These are phyloP conservation scores for Ceratobasidium sp. DNA, from an alignment of 1,284 basidiomycete genomes.

Conservation along the genomic window DNA sequence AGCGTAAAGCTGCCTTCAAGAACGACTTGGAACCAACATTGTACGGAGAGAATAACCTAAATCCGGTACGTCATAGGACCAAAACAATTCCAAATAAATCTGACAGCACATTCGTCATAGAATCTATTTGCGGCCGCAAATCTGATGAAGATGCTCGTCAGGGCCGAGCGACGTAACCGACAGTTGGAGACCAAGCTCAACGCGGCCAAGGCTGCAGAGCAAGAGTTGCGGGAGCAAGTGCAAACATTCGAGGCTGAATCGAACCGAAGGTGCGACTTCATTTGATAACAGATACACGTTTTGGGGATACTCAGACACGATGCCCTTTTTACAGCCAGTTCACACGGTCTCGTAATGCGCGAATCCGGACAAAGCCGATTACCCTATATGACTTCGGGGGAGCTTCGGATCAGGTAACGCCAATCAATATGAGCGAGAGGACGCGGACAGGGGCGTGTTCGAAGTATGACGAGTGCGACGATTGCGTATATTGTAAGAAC, in stretches of 20 bases:
- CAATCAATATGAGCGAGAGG: neutral
- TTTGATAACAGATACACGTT: neutral
- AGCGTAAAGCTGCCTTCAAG: slow-evolving; percentile 18
- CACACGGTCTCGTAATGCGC: neutral
- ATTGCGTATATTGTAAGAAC: slow-evolving; percentile 25
- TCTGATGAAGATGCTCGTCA: slow-evolving; percentile 18
- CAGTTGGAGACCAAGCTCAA: slow-evolving; percentile 11
- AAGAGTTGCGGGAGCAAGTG: slow-evolving; percentile 6
- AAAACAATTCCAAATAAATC: neutral
- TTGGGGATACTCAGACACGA: neutral
- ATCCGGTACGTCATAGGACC: slow-evolving; percentile 6
- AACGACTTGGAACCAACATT: neutral
- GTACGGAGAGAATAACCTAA: too few relatives aligned
- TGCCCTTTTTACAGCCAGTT: neutral
- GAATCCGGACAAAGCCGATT: neutral
- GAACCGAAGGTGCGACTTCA: slow-evolving; percentile 4
- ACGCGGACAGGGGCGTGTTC: neutral
- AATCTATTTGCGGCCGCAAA: slow-evolving; percentile 5
- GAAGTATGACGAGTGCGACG: slow-evolving; percentile 1
- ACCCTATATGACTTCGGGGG: slow-evolving; percentile 3
- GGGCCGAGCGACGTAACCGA: slow-evolving; percentile 3
- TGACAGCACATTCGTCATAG: slow-evolving; percentile 1
- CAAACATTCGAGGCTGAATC: slow-evolving; percentile 12
- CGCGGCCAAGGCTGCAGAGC: neutral
- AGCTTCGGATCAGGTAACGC: neutral